phyloP scores from a whole-genome alignment of 495 filamentous ascomycete species.

The Talaromyces proteolyticus region DNA sequence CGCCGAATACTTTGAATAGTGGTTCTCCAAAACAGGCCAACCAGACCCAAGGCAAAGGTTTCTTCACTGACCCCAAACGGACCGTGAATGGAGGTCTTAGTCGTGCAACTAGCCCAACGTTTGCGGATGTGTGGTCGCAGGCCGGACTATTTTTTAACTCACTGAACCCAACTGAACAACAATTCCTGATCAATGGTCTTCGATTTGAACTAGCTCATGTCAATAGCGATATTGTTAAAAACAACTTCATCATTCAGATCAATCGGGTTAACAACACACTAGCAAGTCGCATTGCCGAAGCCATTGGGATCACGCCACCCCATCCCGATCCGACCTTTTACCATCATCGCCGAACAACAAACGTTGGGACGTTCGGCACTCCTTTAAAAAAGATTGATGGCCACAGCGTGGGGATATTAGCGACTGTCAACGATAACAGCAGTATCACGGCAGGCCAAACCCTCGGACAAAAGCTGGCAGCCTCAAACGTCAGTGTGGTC shows the following conservation, averaged over 20 bases:
- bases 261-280: conserved; percentile 68
- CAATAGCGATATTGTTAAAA: conserved; percentile 42
- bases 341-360: conserved; percentile 60
- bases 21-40: conserved; percentile 65
- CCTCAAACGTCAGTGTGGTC: conserved; percentile 45
- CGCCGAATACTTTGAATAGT: conserved; percentile 61
- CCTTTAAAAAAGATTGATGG: conserved; percentile 55
- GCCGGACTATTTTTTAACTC: conserved; percentile 76
- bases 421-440: conserved; percentile 30
- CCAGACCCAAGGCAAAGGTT: conserved; percentile 62
- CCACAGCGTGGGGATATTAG: conserved; percentile 63
- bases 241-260: conserved; percentile 62
- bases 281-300: conserved; percentile 58
- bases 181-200: conserved; percentile 72
- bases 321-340: conserved; percentile 58
- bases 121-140: conserved; percentile 73
- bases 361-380: conserved; percentile 54
- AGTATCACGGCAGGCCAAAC: conserved; percentile 40
- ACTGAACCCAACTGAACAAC: conserved; percentile 61
- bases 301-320: conserved; percentile 52
- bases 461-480: conserved; percentile 39
- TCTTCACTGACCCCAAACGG: conserved; percentile 65
- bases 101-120: conserved; percentile 56
- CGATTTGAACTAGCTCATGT: conserved; percentile 67
- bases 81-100: conserved; percentile 46